phyloP scores from a whole-genome alignment of 805 yeast species.

The Candida argentea region DNA sequence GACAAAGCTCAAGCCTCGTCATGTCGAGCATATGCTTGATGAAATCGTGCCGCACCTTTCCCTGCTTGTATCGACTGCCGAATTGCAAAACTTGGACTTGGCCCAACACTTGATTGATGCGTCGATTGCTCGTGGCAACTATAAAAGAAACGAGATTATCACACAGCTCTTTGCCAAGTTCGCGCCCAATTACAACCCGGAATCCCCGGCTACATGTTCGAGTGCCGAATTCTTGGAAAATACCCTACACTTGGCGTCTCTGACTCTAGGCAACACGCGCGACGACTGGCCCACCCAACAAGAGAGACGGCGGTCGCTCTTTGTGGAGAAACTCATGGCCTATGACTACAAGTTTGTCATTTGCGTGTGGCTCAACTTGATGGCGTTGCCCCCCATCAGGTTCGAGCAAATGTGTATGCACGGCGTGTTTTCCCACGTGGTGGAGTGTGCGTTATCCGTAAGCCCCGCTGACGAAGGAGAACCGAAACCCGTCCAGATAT shows the following conservation, averaged over 20 bases:
- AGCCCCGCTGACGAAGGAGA: constrained; percentile 32
- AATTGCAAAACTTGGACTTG: constrained; percentile 58
- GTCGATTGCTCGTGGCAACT: constrained; percentile 46
- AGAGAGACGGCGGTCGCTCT: constrained; percentile 70
- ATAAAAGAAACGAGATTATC: constrained; percentile 50
- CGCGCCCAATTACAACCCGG: constrained; percentile 27
- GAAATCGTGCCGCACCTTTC: constrained; percentile 58
- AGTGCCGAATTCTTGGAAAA: constrained; percentile 53
- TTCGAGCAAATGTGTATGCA: constrained; percentile 71
- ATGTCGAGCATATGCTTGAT: constrained; percentile 54
- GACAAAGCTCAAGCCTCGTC: constrained; percentile 50
- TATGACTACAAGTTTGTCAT: constrained; percentile 54
- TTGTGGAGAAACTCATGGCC: constrained; percentile 62
- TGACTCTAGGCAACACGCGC: constrained; percentile 71
- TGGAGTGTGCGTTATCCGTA: constrained; percentile 52
- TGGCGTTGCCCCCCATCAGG: constrained; percentile 51
- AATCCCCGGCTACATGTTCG: constrained; percentile 11
- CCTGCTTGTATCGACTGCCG: constrained; percentile 36
- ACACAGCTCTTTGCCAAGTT: constrained; percentile 30
- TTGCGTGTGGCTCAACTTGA: constrained; percentile 48
- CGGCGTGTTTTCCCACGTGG: constrained; percentile 85
- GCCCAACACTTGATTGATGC: constrained; percentile 60
- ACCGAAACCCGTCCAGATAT: constrained; percentile 36
- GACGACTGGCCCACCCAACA: constrained; percentile 92
- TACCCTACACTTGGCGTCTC: constrained; percentile 49